Evolutionary conservation across 2,329 filamentous ascomycete species (phyloP), one percentile per base, ranked within the genome.

Genomic region (Epicoccum nigrum): DNA sequence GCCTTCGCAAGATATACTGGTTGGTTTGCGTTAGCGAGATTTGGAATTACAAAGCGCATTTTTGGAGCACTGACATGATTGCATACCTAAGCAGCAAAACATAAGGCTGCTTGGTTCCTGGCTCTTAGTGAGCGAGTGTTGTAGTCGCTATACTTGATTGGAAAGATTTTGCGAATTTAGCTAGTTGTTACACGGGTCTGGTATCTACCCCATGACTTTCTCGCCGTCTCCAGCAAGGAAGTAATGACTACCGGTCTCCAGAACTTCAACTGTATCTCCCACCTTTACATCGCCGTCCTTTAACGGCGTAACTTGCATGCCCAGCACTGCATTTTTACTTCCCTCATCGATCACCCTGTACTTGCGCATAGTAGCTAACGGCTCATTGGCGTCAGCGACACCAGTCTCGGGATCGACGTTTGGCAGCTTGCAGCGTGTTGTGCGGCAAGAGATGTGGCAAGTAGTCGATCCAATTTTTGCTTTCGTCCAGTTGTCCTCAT

Each of bases 401-500:
- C 82, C 88, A 5, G 77, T 85, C 15, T 76, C 75, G 0, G 81
- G 86, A 67, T 90, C 80, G 1, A 89, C 85, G 59, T 90, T 90
- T 16, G 87, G 87, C 60, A 91, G 70, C 60, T 85, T 88, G 74
- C 88, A 90, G 46, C 87, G 80, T 0, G 86, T 83, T 1, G 86
- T 89, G 23, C 86, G 82, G 62, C 86, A 87, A 0, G 84, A 77
- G 9, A 83, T 74, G 53, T 84, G 77, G 49, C 81, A 82, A 12
- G 77, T 76, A 2, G 55, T 31, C 0, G 76, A 76, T 7, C 77
- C 80, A 59, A 63, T 54, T 4, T 42, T 52, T 30, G 90, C 78
- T 21, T 74, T 77, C 55, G 83, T 86, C 88, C 88, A 92, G 7
- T 76, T 77, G 45, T 92, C 88, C 69, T 92, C 88, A 15, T 84